Evolutionary conservation across 805 yeast genomes (phyloP).

Genomic region (Starmerella stellata): DNA sequence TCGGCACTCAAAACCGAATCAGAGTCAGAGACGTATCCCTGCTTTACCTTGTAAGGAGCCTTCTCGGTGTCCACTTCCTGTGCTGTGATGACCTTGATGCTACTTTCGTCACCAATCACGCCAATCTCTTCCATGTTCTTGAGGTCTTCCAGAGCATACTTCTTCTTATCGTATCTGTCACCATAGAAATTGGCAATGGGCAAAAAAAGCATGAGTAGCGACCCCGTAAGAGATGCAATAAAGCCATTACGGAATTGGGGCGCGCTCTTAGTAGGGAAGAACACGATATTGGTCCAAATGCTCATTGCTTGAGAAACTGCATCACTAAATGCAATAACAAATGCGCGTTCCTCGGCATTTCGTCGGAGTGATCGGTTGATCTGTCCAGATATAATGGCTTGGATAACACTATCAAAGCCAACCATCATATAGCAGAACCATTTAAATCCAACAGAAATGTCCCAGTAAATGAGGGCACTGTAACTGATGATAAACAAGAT

Average conservation of each 20-base stretch:
- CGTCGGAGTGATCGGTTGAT: constrained; percentile 24
- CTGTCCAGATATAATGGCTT: constrained; percentile 29
- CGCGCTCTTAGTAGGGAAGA: constrained; percentile 27
- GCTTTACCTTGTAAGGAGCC: too few species aligned
- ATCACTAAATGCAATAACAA: constrained; percentile 23
- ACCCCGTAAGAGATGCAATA: constrained; percentile 24
- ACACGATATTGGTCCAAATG: constrained; percentile 31
- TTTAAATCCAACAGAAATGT: constrained; percentile 26
- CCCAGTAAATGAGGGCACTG: constrained; percentile 28
- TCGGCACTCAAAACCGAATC: too few species aligned
- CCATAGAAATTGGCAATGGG: constrained; percentile 22
- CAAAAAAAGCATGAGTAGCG: constrained; percentile 24
- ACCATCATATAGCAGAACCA: constrained; percentile 27
- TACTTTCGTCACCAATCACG: too few species aligned
- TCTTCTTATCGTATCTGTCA: constrained; percentile 19
- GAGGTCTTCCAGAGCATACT: constrained; percentile 10
- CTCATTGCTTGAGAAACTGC: constrained; percentile 30
- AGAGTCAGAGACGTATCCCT: too few species aligned
- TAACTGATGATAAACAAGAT: constrained; percentile 24
- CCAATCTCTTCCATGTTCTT: too few species aligned
- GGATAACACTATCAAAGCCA: constrained; percentile 25
- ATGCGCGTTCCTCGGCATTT: constrained; percentile 24
- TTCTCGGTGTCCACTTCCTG: too few species aligned
- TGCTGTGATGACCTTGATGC: too few species aligned
- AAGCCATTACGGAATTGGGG: constrained; percentile 28